These are phyloP conservation scores for Podospora pseudopauciseta DNA, from an alignment of 495 filamentous ascomycete species.

Conservation along the genomic window DNA sequence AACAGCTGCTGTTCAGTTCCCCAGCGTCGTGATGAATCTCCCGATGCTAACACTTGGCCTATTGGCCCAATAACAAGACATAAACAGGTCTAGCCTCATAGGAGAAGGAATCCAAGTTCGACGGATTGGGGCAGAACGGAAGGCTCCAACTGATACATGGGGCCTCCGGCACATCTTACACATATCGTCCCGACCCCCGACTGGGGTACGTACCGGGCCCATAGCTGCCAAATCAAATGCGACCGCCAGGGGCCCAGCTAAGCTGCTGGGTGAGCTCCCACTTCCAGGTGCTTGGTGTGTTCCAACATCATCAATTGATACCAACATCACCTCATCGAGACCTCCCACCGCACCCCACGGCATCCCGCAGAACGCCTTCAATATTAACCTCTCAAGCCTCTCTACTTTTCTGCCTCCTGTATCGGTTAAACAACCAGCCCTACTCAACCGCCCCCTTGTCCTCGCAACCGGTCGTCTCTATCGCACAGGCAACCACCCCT, in stretches of 20 bases:
- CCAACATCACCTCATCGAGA: constrained; percentile 1
- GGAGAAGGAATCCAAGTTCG: no score
- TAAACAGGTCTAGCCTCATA: no score
- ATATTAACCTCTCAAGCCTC: background rate
- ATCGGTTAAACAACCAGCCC: background rate
- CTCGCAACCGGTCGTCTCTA: background rate
- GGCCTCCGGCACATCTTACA: no score
- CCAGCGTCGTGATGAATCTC: no score
- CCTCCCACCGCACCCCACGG: background rate
- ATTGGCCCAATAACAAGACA: no score
- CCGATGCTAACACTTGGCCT: no score
- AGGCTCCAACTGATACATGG: no score
- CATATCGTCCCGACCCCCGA: no score
- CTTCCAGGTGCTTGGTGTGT: constrained; percentile 1
- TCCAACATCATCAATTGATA: constrained; percentile 9
- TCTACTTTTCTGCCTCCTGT: background rate
- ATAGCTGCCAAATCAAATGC: background rate
- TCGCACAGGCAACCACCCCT: background rate
- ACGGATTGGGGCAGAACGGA: no score
- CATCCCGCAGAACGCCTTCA: background rate
- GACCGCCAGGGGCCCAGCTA: background rate
- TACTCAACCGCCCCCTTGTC: background rate
- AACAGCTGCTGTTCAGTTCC: no score
- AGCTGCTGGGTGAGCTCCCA: constrained; percentile 4
- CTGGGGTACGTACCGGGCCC: background rate